These are phyloP conservation scores for Fusarium brevicatenulatum DNA, from an alignment of 2,329 filamentous ascomycete genomes.

Conservation along the genomic window DNA sequence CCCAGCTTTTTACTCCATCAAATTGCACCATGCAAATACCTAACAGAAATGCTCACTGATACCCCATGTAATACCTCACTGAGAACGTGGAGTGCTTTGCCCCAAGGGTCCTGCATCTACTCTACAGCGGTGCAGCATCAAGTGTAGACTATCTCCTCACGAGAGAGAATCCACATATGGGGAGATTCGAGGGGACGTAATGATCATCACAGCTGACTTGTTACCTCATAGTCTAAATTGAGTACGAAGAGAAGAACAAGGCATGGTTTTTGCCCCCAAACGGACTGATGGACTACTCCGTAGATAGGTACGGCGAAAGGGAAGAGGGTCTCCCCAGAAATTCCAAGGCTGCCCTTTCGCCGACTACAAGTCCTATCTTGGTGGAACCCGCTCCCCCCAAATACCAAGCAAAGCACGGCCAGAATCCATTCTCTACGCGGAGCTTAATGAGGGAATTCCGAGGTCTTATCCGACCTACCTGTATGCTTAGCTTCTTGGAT, in stretches of 20 bases:
- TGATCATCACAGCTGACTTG: slow-evolving; percentile 1
- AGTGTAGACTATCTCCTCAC: neutral
- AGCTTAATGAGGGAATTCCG: slow-evolving; percentile 40
- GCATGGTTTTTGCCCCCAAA: slow-evolving; percentile 25
- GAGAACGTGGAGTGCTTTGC: neutral
- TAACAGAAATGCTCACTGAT: slow-evolving; percentile 20
- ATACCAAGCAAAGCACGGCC: slow-evolving; percentile 18
- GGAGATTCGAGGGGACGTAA: slow-evolving; percentile 1
- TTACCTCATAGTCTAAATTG: neutral
- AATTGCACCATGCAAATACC: slow-evolving; percentile 30
- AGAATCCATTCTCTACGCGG: slow-evolving; percentile 14
- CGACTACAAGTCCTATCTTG: slow-evolving; percentile 11
- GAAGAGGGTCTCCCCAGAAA: slow-evolving; percentile 30
- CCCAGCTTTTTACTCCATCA: slow-evolving; percentile 33
- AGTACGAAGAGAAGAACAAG: slow-evolving; percentile 4
- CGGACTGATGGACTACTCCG: neutral
- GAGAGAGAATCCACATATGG: neutral
- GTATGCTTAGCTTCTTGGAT: neutral
- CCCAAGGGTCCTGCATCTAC: neutral
- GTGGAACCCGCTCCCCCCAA: slow-evolving; percentile 16
- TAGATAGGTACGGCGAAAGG: slow-evolving; percentile 1
- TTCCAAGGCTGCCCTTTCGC: slow-evolving; percentile 23
- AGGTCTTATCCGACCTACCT: slow-evolving; percentile 9
- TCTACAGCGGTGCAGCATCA: neutral
- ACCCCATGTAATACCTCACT: neutral